Base-by-base conservation (phyloP, 1,139 yeast genomes). In the Candida tropicalis region DNA sequence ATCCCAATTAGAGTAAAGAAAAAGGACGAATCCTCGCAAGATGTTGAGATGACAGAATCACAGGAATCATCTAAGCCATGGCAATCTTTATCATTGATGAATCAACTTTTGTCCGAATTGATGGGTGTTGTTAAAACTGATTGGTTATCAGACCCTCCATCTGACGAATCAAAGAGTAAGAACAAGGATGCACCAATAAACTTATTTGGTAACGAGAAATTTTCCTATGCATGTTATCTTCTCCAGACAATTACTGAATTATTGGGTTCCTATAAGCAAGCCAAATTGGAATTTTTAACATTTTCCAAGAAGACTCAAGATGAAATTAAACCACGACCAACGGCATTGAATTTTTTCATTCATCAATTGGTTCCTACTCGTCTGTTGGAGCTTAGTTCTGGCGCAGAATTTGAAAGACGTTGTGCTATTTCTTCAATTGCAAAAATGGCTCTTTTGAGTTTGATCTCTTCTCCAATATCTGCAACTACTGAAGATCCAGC, bases 201-300 rank as follows among this genome's bases (percentile, higher is more conserved):
- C 57, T 64, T 56, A 38, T 70, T 63, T 56, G 62, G 60, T 39
- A 78, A 79, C 49, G 49, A 55, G 10, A 72, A 77, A 27, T 87
- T 84, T 59, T 73, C 83, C 0, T 83, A 86, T 55, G 81, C 82
- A 43, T 76, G 86, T 39, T 87, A 84, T 57, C 64, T 91, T 34
- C 65, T 91, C 33, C 88, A 84, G 54, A 66, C 81, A 0, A 63
- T 90, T 29, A 75, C 84, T 1, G 98, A 91, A 54, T 66, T 90
- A 12, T 63, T 90, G 15, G 81, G 84, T 2, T 86, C 96, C 1
- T 91, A 90, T 62, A 85, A 84, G 52, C 82, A 81, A 48, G 81
- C 93, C 46, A 91, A 91, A 59, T 73, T 87, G 42, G 97, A 89
- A 55, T 87, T 91, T 56, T 68, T 91, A 44, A 83, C 91, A 0